phyloP scores from a whole-genome alignment of 1,284 basidiomycete species.

The Ceratobasidium papillatum region DNA sequence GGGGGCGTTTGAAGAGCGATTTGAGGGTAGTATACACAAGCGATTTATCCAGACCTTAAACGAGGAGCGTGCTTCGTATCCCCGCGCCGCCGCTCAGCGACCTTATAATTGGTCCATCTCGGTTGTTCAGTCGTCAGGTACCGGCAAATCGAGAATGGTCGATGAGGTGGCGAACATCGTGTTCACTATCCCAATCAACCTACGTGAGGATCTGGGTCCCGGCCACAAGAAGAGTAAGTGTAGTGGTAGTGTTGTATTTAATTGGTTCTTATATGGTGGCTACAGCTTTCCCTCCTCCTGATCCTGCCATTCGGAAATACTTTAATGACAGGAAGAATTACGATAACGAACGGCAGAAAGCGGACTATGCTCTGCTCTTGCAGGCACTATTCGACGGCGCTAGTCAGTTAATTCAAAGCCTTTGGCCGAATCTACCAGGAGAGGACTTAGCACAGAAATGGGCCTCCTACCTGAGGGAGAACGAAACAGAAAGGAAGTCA shows the following conservation, averaged over 20 bases:
- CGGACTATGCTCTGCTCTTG: slow-evolving; percentile 1
- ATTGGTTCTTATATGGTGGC: background rate
- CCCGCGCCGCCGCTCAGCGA: background rate
- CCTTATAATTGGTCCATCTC: slow-evolving; percentile 23
- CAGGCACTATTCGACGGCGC: background rate
- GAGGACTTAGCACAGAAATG: background rate
- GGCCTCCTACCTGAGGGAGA: background rate
- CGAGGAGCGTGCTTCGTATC: background rate
- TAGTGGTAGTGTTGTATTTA: too few relatives aligned
- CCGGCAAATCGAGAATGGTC: slow-evolving; percentile 17
- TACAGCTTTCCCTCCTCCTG: slow-evolving; percentile 2
- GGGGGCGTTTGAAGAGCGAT: background rate
- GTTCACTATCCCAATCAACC: slow-evolving; percentile 8
- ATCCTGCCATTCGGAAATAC: background rate
- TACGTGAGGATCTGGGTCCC: background rate
- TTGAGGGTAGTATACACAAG: background rate
- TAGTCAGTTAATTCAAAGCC: background rate
- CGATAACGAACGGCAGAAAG: background rate
- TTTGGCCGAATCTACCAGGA: background rate
- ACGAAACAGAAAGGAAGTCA: background rate
- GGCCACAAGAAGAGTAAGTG: background rate
- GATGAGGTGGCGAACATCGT: slow-evolving; percentile 1
- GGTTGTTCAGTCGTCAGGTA: slow-evolving; percentile 22
- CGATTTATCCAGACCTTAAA: background rate
- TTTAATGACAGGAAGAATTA: background rate